Percentiles rank a stretch among this genome's conserved stretches.
phyloP scores from a whole-genome alignment of 192 early-diverging fungal genomes.

The Spinellus fusiger region DNA sequence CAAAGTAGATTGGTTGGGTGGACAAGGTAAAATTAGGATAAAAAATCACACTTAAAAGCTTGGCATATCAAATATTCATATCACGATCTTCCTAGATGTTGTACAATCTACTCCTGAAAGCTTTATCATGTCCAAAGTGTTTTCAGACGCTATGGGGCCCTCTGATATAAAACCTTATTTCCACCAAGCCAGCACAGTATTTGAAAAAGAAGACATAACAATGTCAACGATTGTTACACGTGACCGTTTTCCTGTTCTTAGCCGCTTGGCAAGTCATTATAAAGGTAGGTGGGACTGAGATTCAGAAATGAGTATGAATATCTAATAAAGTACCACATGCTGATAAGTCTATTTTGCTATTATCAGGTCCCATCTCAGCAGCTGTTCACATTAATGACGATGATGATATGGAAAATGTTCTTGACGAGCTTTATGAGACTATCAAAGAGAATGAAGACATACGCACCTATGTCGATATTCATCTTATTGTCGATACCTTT shows the following conservation, averaged over 20 bases:
- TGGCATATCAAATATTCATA: background rate
- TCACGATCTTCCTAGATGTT: background rate
- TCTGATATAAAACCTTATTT: constrained; percentile 51
- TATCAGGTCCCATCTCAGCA: constrained; percentile 48
- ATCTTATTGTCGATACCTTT: constrained; percentile 55
- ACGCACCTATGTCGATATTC: constrained; percentile 46
- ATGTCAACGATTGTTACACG: constrained; percentile 47
- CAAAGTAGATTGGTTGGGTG: background rate
- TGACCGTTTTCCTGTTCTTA: constrained; percentile 43
- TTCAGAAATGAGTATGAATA: background rate
- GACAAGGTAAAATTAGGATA: background rate
- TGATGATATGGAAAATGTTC: constrained; percentile 37
- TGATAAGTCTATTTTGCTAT: background rate
- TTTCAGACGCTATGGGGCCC: constrained; percentile 45
- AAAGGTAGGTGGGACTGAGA: constrained; percentile 19
- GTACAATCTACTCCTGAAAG: constrained; percentile 32
- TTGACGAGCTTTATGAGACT: constrained; percentile 41
- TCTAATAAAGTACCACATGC: background rate
- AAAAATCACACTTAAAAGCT: background rate
- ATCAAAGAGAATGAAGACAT: constrained; percentile 39
- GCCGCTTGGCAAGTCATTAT: constrained; percentile 41
- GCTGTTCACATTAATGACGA: constrained; percentile 52
- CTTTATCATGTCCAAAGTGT: constrained; percentile 46
- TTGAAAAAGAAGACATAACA: constrained; percentile 46
- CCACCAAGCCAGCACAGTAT: constrained; percentile 30